Conservation (phyloP, 1,284 basidiomycete species). For the Fomitopsis schrenkii region DNA sequence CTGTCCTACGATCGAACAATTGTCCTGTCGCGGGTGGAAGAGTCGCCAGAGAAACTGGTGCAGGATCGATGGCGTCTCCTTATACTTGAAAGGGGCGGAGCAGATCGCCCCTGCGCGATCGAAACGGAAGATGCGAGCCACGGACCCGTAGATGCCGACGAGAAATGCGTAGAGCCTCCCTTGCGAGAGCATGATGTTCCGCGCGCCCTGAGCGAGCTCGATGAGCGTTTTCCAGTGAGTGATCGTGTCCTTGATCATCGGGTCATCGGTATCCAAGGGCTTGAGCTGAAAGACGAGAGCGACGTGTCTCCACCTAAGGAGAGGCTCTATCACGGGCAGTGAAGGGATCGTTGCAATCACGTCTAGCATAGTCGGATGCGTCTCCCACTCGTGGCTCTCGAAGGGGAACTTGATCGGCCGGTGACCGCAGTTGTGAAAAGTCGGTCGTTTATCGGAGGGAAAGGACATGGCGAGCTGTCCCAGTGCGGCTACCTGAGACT, state of each 20-base stretch:
- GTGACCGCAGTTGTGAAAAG: background rate
- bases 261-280: background rate
- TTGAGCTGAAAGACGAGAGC: background rate
- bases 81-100: background rate
- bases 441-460: background rate
- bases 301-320: background rate
- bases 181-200: conserved; percentile 10
- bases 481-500: background rate
- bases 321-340: background rate
- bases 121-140: conserved; percentile 8
- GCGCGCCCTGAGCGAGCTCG: conserved; percentile 6
- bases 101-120: conserved; percentile 5
- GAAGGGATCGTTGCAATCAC: background rate
- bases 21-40: background rate
- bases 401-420: background rate
- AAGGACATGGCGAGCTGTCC: background rate
- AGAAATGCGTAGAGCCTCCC: conserved; percentile 9
- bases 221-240: background rate
- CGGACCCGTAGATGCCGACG: conserved; percentile 11
- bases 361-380: background rate
- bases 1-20: background rate
- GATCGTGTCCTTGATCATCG: background rate
- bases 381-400: background rate
- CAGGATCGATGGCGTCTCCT: background rate
- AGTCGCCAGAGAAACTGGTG: background rate